Percentiles rank a stretch among this genome's conserved stretches.
phyloP scores from a whole-genome alignment of 1,284 basidiomycete genomes.

The Tilletia horrida region DNA sequence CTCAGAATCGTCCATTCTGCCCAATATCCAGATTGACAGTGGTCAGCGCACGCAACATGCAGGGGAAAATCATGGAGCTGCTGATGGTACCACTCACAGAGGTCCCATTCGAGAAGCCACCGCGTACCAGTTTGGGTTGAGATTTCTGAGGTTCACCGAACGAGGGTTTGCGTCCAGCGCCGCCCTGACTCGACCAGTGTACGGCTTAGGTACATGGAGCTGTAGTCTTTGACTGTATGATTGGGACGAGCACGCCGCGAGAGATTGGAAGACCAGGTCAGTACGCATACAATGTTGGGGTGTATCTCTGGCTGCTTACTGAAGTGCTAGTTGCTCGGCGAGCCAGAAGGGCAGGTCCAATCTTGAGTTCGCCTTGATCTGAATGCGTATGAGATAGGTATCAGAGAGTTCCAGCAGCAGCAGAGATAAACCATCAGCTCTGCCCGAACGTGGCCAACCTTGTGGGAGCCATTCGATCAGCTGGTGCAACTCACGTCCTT shows the following conservation, averaged over 20 bases:
- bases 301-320: slow-evolving; percentile 28
- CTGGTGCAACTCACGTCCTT: slow-evolving; percentile 22
- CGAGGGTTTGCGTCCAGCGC: slow-evolving; percentile 48
- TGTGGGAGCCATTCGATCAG: too few species aligned
- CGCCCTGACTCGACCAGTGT: slow-evolving; percentile 38
- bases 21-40: too few species aligned
- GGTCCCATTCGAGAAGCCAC: slow-evolving; percentile 44
- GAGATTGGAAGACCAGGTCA: neutral
- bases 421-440: too few species aligned
- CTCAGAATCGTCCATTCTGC: slow-evolving; percentile 45
- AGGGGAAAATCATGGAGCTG: too few species aligned
- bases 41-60: too few species aligned
- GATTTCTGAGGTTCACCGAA: slow-evolving; percentile 43
- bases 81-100: slow-evolving; percentile 29
- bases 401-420: too few species aligned
- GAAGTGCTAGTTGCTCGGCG: slow-evolving; percentile 46
- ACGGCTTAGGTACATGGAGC: slow-evolving; percentile 47
- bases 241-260: too few species aligned
- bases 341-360: slow-evolving; percentile 52
- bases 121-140: slow-evolving; percentile 50
- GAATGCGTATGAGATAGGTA: too few species aligned
- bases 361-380: slow-evolving; percentile 37
- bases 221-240: slow-evolving; percentile 38
- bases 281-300: neutral
- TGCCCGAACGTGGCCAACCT: too few species aligned